A percentile compares a stretch with the other conserved stretches of the same genome.
Evolutionary conservation across 176 grass and related monocot species (phyloP).

Genomic region (Miscanthus lutarioriparius): DNA sequence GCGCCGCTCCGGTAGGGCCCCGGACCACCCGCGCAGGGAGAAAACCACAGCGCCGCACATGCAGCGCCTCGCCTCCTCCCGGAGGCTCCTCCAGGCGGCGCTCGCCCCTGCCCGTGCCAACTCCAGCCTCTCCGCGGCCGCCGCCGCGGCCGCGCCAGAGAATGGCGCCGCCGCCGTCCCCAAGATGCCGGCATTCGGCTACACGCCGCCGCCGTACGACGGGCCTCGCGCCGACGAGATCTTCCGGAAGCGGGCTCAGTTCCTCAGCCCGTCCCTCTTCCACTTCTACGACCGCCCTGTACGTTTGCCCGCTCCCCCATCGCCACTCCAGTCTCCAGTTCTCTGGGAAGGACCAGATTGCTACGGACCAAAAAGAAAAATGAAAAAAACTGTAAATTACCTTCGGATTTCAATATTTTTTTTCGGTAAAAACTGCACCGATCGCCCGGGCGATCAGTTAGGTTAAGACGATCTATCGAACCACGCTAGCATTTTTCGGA

Average conservation of each 20-base stretch:
- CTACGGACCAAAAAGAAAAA: background rate
- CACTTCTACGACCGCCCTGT: slow-evolving; percentile 83
- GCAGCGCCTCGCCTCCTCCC: slow-evolving; percentile 51
- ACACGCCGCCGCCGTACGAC: slow-evolving; percentile 73
- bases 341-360: background rate
- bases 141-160: slow-evolving; percentile 14
- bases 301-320: slow-evolving; percentile 28
- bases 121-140: slow-evolving; percentile 47
- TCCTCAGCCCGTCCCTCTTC: slow-evolving; percentile 90
- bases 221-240: slow-evolving; percentile 75
- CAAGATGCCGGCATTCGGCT: slow-evolving; percentile 73
- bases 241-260: slow-evolving; percentile 69
- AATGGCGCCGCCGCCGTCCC: slow-evolving; percentile 18
- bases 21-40: background rate
- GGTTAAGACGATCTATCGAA: background rate
- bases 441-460: background rate
- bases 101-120: slow-evolving; percentile 36
- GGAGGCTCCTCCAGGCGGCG: slow-evolving; percentile 49
- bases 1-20: background rate
- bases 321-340: slow-evolving; percentile 1
- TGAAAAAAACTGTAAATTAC: background rate
- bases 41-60: slow-evolving; percentile 13
- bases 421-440: background rate
- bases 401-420: background rate
- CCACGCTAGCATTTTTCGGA: background rate